Evolutionary conservation across 305 asterid genomes (phyloP).

Genomic region (Fraxinus nigra): DNA sequence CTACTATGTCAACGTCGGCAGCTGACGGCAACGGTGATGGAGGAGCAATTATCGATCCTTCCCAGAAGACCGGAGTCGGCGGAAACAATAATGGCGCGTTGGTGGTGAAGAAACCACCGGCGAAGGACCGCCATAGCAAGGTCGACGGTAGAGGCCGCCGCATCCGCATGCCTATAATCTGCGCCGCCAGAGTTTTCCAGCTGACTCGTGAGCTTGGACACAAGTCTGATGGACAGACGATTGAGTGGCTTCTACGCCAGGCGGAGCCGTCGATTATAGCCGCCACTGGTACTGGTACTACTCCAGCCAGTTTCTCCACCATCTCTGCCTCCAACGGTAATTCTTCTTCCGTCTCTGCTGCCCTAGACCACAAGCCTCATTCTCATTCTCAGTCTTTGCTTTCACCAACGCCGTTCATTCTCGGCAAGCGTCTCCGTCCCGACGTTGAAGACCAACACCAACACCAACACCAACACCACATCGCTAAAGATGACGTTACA

Average conservation of each 20-base stretch:
- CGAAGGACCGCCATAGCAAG: slow-evolving; percentile 93
- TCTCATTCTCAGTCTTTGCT: slow-evolving; percentile 42
- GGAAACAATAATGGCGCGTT: slow-evolving; percentile 20
- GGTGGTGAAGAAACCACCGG: slow-evolving; percentile 72
- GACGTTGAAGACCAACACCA: slow-evolving; percentile 41
- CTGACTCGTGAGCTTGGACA: slow-evolving; percentile 75
- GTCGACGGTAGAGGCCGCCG: slow-evolving; percentile 94
- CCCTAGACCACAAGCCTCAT: slow-evolving; percentile 55
- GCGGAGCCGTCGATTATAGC: slow-evolving; percentile 95
- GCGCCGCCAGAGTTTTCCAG: slow-evolving; percentile 58
- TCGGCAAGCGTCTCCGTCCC: slow-evolving; percentile 81
- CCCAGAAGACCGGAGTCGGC: slow-evolving; percentile 26
- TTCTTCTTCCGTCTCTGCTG: slow-evolving; percentile 41
- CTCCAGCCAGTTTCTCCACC: slow-evolving; percentile 80
- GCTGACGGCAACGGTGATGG: slow-evolving; percentile 51
- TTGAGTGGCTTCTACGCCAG: slow-evolving; percentile 93
- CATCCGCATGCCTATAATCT: slow-evolving; percentile 92
- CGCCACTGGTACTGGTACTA: slow-evolving; percentile 92
- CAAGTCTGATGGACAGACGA: slow-evolving; percentile 92
- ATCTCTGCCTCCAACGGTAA: slow-evolving; percentile 44
- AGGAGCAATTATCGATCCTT: slow-evolving; percentile 50
- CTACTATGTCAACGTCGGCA: slow-evolving; percentile 58
- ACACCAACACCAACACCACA: slow-evolving; percentile 30
- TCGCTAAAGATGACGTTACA: slow-evolving; percentile 49
- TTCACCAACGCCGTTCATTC: slow-evolving; percentile 72